phyloP scores from a whole-genome alignment of 768 basidiomycete species.

The Pisolithus sp. region DNA sequence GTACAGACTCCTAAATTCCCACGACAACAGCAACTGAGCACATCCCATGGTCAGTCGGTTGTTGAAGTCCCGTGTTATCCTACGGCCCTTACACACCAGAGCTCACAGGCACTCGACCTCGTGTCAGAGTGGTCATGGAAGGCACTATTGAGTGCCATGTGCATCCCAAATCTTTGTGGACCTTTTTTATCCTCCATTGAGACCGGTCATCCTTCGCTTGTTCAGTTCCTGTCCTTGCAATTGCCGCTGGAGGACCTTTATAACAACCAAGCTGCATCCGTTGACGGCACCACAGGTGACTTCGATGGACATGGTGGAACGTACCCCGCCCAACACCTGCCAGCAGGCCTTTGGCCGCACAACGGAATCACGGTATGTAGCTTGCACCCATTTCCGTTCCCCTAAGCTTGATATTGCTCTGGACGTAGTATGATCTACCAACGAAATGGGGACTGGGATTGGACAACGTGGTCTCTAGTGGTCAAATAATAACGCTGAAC shows the following conservation, averaged over 20 bases:
- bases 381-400: neutral
- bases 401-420: neutral
- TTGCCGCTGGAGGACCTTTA: conserved; percentile 28
- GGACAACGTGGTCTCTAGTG: conserved; percentile 42
- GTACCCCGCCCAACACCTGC: conserved; percentile 36
- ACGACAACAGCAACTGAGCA: no score
- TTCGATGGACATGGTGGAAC: conserved; percentile 37
- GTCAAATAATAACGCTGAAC: conserved; percentile 33
- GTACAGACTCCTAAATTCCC: no score
- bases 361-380: conserved; percentile 34
- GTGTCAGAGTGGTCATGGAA: conserved; percentile 6
- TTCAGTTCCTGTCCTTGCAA: conserved; percentile 26
- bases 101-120: no score
- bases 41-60: no score
- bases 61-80: no score
- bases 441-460: conserved; percentile 31
- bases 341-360: conserved; percentile 31
- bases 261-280: conserved; percentile 40
- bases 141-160: conserved; percentile 11
- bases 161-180: conserved; percentile 18
- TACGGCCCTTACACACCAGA: no score
- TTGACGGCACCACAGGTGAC: conserved; percentile 30
- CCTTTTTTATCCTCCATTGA: conserved; percentile 16
- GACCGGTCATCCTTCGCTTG: conserved; percentile 7
- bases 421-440: conserved; percentile 39